Base-by-base conservation (phyloP, 176 grass and related monocot species). In the Musa itinerans region DNA sequence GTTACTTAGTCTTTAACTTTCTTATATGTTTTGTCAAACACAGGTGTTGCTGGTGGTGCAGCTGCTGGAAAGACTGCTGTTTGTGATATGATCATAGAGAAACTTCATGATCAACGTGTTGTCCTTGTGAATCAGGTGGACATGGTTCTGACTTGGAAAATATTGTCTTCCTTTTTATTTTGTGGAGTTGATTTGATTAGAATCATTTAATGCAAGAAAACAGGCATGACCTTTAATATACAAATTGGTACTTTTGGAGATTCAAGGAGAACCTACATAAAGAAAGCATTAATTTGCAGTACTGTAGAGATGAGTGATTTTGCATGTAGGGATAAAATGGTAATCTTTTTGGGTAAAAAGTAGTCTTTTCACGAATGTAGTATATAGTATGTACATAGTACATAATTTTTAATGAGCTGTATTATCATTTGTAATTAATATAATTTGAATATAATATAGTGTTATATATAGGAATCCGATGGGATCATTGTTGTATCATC, bases 11-110 rank as follows among this genome's bases (percentile, higher is more conserved):
- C 25, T n/a, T 69, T 69, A 2, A 8, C 20, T 43, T 43, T 43
- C 34, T 43, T 43, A 43, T 43, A 43, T 10, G 4, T 20, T 50
- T 52, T 70, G 10, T 13, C 34, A 22, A n/a, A 50, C 9, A 51
- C 48, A 92, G 89, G 89, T 65, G 89, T 92, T 34, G 82, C 75
- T 14, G 89, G 89, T 54, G 89, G 89, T 71, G 79, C 89, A 54
- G 89, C 89, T 71, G 85, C 89, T 59, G 89, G 89, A 80, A 92
- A 92, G 81, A 92, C 83, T 16, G 86, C 89, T 22, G 89, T 92
- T n/a, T 92, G 89, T 71, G 83, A 92, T 65, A 88, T 88, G 82
- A 92, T 92, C 29, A 88, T 85, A n/a, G 81, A 86, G 63, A 86
- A 88, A 81, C 83, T 92, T 66, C 86, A 84, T 29, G 89, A 88